A percentile compares a stretch with the other conserved stretches of the same genome.
These are phyloP conservation scores for Erucastrum elatum DNA, from an alignment of 345 rosid species.

Conservation along the genomic window DNA sequence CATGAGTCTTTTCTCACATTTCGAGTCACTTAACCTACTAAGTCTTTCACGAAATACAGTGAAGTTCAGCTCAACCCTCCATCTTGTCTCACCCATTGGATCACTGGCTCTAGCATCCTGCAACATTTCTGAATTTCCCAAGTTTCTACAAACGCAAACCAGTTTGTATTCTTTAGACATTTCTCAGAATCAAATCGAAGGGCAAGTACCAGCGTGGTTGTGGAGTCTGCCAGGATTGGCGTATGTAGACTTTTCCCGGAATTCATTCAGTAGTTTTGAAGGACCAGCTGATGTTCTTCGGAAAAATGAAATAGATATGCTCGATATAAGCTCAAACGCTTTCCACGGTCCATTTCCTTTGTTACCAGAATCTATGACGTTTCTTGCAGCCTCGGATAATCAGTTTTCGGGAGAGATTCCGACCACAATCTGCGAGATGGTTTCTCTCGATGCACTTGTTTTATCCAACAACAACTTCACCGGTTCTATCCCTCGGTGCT, in stretches of 20 bases:
- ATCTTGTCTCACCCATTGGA: not conserved
- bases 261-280: not conserved
- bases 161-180: not conserved
- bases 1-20: not conserved
- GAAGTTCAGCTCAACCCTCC: not conserved
- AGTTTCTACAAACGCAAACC: not conserved
- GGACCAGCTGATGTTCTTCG: not conserved
- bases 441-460: not conserved
- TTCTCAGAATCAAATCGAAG: not conserved
- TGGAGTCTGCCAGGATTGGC: not conserved
- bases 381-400: not conserved
- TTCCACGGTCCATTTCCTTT: not conserved
- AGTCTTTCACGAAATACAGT: not conserved
- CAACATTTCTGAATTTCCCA: not conserved
- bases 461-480: not conserved
- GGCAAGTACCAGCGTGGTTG: not conserved
- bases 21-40: not conserved
- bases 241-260: not conserved
- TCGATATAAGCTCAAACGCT: not conserved
- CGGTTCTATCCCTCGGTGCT: not conserved
- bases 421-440: not conserved
- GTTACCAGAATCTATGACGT: not conserved
- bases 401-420: not conserved
- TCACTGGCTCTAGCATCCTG: not conserved
- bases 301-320: not conserved